Conservation (phyloP, 768 basidiomycete genomes). For the Termitomyces sp. region DNA sequence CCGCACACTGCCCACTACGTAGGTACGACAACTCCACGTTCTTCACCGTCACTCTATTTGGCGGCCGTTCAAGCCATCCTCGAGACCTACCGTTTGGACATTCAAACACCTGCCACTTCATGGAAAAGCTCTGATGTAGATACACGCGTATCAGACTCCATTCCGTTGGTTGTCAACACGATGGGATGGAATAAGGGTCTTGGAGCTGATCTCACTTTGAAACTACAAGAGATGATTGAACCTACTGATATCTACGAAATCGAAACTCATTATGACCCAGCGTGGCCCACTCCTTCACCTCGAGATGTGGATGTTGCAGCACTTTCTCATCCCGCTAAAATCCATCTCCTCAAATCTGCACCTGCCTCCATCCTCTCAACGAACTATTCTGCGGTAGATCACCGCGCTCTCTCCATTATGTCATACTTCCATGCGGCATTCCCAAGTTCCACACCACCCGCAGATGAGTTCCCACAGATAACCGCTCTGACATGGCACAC, state of each 20-base stretch:
- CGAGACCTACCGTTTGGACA: constrained; percentile 61
- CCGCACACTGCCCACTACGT: constrained; percentile 77
- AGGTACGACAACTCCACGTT: constrained; percentile 71
- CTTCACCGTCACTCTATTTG: constrained; percentile 74
- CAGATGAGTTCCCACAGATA: constrained; percentile 23
- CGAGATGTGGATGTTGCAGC: background rate
- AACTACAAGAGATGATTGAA: constrained; percentile 61
- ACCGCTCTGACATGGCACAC: constrained; percentile 60
- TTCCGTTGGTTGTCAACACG: constrained; percentile 90
- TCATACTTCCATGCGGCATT: constrained; percentile 70
- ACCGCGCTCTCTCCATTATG: constrained; percentile 62
- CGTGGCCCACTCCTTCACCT: constrained; percentile 11
- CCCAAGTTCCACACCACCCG: constrained; percentile 11
- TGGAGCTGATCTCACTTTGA: constrained; percentile 69
- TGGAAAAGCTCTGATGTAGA: constrained; percentile 19
- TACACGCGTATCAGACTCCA: constrained; percentile 42
- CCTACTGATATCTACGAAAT: constrained; percentile 59
- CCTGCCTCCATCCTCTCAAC: constrained; percentile 36
- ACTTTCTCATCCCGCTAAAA: constrained; percentile 4
- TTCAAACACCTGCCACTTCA: constrained; percentile 40
- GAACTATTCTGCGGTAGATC: constrained; percentile 54
- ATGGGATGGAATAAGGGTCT: constrained; percentile 98
- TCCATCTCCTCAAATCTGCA: constrained; percentile 44
- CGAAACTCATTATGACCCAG: constrained; percentile 22
- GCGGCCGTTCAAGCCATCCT: constrained; percentile 60